These are phyloP conservation scores for Fusarium graminum DNA, from an alignment of 2,329 filamentous ascomycete species.

Conservation along the genomic window DNA sequence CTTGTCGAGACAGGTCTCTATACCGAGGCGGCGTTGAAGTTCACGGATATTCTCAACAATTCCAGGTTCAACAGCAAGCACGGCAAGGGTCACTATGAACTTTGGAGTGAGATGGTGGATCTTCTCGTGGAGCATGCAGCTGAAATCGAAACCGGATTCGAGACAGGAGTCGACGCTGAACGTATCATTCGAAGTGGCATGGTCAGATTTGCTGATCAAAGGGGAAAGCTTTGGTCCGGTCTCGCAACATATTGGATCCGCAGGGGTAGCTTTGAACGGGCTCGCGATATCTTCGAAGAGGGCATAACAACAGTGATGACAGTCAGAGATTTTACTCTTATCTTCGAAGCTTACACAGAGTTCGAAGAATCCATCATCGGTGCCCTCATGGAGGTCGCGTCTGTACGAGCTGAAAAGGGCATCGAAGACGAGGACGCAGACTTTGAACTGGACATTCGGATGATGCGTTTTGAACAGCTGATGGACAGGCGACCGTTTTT, in stretches of 20 bases:
- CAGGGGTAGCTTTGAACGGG: constrained; percentile 90
- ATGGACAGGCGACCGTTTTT: constrained; percentile 98
- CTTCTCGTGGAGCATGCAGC: constrained; percentile 90
- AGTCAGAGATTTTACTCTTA: constrained; percentile 93
- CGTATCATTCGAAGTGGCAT: constrained; percentile 94
- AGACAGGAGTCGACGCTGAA: constrained; percentile 89
- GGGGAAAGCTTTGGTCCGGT: constrained; percentile 94
- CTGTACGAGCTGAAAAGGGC: constrained; percentile 82
- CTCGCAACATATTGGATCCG: constrained; percentile 97
- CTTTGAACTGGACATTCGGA: constrained; percentile 93
- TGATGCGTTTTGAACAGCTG: constrained; percentile 97
- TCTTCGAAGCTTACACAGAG: constrained; percentile 96
- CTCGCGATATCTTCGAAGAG: constrained; percentile 94
- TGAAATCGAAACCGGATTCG: constrained; percentile 83
- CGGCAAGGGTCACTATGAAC: constrained; percentile 93
- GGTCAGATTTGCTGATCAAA: constrained; percentile 88
- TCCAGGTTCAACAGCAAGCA: constrained; percentile 91
- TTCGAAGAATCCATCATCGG: constrained; percentile 97
- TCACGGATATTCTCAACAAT: constrained; percentile 93
- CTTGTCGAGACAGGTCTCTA: constrained; percentile 85
- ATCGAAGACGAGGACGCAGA: constrained; percentile 85
- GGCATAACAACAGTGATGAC: constrained; percentile 99
- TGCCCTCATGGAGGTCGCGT: constrained; percentile 89
- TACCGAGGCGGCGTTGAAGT: constrained; percentile 90
- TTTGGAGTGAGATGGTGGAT: constrained; percentile 99